Evolutionary conservation across 176 grass and related monocot species (phyloP).

Genomic region (Carex kokanica): DNA sequence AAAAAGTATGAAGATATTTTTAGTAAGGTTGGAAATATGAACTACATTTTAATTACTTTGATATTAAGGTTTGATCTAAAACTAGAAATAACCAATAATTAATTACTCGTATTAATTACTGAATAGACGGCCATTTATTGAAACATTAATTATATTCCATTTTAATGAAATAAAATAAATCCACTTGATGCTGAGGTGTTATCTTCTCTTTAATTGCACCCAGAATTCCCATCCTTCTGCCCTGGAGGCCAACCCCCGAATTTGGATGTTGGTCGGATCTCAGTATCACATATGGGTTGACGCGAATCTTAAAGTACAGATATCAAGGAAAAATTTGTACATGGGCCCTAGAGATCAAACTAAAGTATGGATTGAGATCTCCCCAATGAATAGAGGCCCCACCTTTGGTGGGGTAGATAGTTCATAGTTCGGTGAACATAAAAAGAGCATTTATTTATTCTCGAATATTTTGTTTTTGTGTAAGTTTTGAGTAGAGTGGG

Average conservation of each 20-base stretch:
- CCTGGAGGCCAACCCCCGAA: neutral
- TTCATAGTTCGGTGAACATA: neutral
- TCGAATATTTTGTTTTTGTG: neutral
- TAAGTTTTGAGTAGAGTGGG: no score
- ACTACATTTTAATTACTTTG: no score
- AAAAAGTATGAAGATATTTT: no score
- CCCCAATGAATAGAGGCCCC: neutral
- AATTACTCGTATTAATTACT: neutral
- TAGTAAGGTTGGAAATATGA: no score
- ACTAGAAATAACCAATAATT: no score
- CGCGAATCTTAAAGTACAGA: slow-evolving; percentile 18
- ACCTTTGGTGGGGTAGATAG: neutral
- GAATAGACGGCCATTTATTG: neutral
- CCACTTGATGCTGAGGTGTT: neutral
- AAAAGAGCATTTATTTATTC: neutral
- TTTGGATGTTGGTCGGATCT: slow-evolving; percentile 29
- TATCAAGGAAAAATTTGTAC: neutral
- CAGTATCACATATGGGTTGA: neutral
- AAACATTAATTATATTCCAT: neutral
- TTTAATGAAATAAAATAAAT: neutral
- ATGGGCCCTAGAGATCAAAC: slow-evolving; percentile 29
- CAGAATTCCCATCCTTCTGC: neutral
- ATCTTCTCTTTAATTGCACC: neutral
- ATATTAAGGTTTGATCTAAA: no score
- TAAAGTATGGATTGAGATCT: slow-evolving; percentile 28